Evolutionary conservation across 2,329 filamentous ascomycete genomes (phyloP).

Genomic region (Cladosporium austrohemisphaericum): DNA sequence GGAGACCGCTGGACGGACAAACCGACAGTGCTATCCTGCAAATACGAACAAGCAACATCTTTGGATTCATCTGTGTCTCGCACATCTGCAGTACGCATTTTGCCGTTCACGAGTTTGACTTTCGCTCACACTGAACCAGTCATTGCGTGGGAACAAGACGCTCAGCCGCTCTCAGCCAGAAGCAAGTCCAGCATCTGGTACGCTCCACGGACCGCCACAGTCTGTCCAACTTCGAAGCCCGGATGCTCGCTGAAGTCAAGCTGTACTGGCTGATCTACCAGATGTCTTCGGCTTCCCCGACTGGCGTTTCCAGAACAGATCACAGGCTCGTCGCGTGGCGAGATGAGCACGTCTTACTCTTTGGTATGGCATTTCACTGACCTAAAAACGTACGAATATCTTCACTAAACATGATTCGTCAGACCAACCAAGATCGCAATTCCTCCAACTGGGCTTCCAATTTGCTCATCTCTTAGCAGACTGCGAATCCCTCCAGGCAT

Average conservation of each 20-base stretch:
- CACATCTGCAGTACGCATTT: background rate
- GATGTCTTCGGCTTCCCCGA: slow-evolving; percentile 30
- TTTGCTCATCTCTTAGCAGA: slow-evolving; percentile 45
- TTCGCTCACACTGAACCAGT: slow-evolving; percentile 43
- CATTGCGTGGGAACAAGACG: slow-evolving; percentile 45
- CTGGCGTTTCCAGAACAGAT: slow-evolving; percentile 33
- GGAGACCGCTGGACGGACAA: slow-evolving; percentile 35
- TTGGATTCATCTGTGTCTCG: background rate
- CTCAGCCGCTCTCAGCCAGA: slow-evolving; percentile 37
- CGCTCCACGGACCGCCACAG: slow-evolving; percentile 31
- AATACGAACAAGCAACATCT: background rate
- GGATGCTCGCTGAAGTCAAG: slow-evolving; percentile 46
- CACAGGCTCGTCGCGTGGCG: background rate
- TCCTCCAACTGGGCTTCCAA: slow-evolving; percentile 46
- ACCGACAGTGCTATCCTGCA: background rate
- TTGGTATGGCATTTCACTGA: background rate
- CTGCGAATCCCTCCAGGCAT: slow-evolving; percentile 37
- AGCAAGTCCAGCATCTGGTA: slow-evolving; percentile 37
- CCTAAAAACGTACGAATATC: no score
- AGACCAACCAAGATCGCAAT: slow-evolving; percentile 45
- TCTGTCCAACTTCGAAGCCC: slow-evolving; percentile 43
- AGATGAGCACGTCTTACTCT: background rate
- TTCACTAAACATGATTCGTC: no score
- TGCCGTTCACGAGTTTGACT: slow-evolving; percentile 17
- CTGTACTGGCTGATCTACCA: slow-evolving; percentile 47